Percentiles rank a stretch among this genome's conserved stretches.
Evolutionary conservation across 164 flowering plant species (phyloP).

Genomic region (Santalum album): DNA sequence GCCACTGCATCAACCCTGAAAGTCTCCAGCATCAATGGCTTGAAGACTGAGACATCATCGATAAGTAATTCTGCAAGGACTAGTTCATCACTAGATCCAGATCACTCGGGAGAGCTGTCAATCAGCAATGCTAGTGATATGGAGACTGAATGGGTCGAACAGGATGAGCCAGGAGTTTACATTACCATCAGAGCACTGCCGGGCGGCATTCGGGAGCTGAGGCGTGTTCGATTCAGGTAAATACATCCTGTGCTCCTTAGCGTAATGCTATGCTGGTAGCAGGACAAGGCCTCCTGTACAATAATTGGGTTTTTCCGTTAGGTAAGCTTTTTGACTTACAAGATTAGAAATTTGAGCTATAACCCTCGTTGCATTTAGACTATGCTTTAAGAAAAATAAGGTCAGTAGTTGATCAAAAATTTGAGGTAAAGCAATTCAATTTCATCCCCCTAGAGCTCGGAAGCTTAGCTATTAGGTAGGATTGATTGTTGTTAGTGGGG

Average conservation of each 20-base stretch:
- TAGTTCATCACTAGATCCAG: background rate
- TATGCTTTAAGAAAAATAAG: no score
- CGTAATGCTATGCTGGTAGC: no score
- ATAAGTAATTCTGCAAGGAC: background rate
- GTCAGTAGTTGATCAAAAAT: no score
- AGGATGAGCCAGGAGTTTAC: conserved; percentile 78
- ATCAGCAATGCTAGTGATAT: conserved; percentile 5
- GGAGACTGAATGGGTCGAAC: conserved; percentile 58
- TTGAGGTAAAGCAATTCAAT: no score
- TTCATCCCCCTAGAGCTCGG: no score
- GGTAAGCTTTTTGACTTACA: no score
- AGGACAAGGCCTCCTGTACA: no score
- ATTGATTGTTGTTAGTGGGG: no score
- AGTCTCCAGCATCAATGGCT: conserved; percentile 69
- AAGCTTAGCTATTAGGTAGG: background rate
- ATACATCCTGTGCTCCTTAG: no score
- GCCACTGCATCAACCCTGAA: conserved; percentile 72
- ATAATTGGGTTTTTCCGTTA: no score
- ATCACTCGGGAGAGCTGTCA: conserved; percentile 1
- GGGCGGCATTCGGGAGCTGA: conserved; percentile 54
- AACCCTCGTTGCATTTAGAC: no score
- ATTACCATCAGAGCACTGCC: conserved; percentile 56
- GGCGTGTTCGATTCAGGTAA: conserved; percentile 71
- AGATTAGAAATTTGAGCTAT: no score
- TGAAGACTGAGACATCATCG: conserved; percentile 44